Evolutionary conservation across 495 filamentous ascomycete species (phyloP), one percentile per base, ranked within the genome.

Genomic region (Aspergillus biplanus): DNA sequence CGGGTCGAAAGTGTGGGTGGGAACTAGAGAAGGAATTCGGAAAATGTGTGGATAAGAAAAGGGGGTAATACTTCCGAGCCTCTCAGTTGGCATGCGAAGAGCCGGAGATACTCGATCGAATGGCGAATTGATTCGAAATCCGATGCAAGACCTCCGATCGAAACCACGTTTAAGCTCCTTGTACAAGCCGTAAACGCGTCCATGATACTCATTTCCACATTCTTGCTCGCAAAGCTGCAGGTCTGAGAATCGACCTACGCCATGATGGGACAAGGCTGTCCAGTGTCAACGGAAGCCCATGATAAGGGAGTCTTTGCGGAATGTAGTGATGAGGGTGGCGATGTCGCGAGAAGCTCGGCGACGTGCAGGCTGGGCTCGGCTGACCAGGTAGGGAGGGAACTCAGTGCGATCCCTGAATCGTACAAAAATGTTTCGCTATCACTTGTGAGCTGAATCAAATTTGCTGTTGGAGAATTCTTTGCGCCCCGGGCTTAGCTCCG

Each of bases 161-260:
- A 44, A 49, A 56, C 52, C 52, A 53, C 52, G 60, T 46, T 37
- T 56, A 55, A 34, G 27, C 21, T 33, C 60, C 21, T 54, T 61
- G 31, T 37, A 12, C 32, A n/a, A 9, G 52, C 5, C 13, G 8
- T 21, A 11, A 44, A 60, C 58, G 58, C 58, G 58, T 31, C 33
- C 35, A 61, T 61, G 47, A 56, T 48, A n/a, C 15, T 18, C 11
- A n/a, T 56, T 34, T 53, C 59, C 53, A 62, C 60, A 62, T 62
- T 62, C 53, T 53, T 50, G 35, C 33, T 27, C 42, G 33, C 15
- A 39, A 37, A 34, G 58, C 49, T 56, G 37, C 32, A 56, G 53
- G 42, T 33, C 32, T 34, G 49, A 50, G 31, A 32, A 44, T 33
- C 21, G 4, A 33, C 33, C 42, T 27, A 48, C 60, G 13, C 52